phyloP scores from a whole-genome alignment of 768 basidiomycete species.

The Cyathus striatus region DNA sequence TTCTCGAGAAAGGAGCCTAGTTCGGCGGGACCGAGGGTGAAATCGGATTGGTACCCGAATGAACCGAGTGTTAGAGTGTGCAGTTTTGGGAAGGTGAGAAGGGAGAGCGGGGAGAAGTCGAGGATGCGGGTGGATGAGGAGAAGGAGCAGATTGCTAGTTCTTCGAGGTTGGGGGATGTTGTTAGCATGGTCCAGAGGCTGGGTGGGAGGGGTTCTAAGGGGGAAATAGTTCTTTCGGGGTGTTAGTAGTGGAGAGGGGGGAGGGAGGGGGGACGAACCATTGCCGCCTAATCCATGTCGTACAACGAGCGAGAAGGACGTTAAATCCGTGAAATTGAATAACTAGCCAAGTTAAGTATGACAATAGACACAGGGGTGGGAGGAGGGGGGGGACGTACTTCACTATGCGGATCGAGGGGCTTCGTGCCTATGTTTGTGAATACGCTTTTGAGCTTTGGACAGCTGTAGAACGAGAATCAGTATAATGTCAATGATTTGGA shows the following conservation, averaged over 20 bases:
- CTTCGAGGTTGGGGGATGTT: conserved; percentile 39
- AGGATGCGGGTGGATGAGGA: conserved; percentile 42
- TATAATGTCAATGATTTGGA: too few species aligned
- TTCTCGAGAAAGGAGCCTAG: conserved; percentile 31
- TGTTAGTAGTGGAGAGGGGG: background rate
- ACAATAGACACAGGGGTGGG: background rate
- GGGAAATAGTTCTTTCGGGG: conserved; percentile 30
- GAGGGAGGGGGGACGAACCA: conserved; percentile 15
- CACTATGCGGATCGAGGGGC: conserved; percentile 27
- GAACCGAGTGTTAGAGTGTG: conserved; percentile 42
- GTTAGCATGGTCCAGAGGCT: conserved; percentile 46
- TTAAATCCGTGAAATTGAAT: conserved; percentile 37
- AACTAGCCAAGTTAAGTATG: conserved; percentile 14
- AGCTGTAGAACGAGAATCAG: conserved; percentile 18
- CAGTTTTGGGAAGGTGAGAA: conserved; percentile 34
- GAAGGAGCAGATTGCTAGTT: conserved; percentile 45
- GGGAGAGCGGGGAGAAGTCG: conserved; percentile 33
- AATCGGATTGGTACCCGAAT: conserved; percentile 44
- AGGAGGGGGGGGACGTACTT: conserved; percentile 9
- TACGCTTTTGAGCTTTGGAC: conserved; percentile 36
- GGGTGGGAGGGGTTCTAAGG: conserved; percentile 31
- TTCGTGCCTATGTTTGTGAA: conserved; percentile 37
- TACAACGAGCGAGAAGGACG: conserved; percentile 41
- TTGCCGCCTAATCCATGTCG: conserved; percentile 37
- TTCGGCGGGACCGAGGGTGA: conserved; percentile 29